Evolutionary conservation across 2,329 filamentous ascomycete species (phyloP).

Genomic region (Knufia fluminis): DNA sequence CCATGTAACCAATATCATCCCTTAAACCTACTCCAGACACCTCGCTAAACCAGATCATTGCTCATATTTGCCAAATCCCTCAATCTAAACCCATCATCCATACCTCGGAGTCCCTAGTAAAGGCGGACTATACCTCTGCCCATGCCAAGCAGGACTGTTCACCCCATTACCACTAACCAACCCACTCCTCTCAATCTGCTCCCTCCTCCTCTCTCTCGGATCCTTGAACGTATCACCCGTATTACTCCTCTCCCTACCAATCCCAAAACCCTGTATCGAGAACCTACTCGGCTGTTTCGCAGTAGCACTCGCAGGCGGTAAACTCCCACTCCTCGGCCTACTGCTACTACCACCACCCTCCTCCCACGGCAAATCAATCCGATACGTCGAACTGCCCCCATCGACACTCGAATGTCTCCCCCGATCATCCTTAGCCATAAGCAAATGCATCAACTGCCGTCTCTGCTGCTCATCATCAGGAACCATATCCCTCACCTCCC

Average conservation of each 20-base stretch:
- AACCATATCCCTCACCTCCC: conserved; percentile 9
- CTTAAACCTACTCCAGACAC: background rate
- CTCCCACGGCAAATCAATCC: conserved; percentile 24
- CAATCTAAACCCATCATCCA: background rate
- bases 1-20: too few species aligned
- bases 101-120: conserved; percentile 4
- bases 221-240: conserved; percentile 16
- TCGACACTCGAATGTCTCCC: conserved; percentile 21
- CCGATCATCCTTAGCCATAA: conserved; percentile 26
- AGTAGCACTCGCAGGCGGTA: conserved; percentile 8
- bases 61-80: background rate
- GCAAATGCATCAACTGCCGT: conserved; percentile 29
- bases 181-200: conserved; percentile 17
- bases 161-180: background rate
- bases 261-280: conserved; percentile 10
- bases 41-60: conserved; percentile 5
- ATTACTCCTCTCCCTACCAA: conserved; percentile 14
- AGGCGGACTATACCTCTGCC: background rate
- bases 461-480: conserved; percentile 33
- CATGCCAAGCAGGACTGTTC: conserved; percentile 1
- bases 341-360: conserved; percentile 8
- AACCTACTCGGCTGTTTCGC: conserved; percentile 11
- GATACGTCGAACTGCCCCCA: conserved; percentile 24
- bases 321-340: conserved; percentile 17
- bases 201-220: conserved; percentile 18